A percentile compares a stretch with the other conserved stretches of the same genome.
phyloP scores from a whole-genome alignment of 768 basidiomycete species.

The Amanita exitialis region DNA sequence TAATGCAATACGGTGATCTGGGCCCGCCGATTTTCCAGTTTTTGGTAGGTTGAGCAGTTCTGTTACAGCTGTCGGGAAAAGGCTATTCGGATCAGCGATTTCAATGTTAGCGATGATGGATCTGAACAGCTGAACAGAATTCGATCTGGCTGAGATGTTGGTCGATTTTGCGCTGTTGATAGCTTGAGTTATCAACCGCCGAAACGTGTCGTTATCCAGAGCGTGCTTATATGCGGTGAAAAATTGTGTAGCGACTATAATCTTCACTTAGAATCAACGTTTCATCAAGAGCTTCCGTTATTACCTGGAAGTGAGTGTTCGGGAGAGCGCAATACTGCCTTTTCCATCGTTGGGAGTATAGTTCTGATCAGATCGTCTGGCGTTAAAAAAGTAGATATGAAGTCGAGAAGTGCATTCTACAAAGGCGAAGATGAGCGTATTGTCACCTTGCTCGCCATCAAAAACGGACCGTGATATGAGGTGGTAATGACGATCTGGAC shows the following conservation, averaged over 20 bases:
- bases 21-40: slow-evolving; percentile 75
- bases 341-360: slow-evolving; percentile 69
- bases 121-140: slow-evolving; percentile 51
- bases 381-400: slow-evolving; percentile 43
- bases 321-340: slow-evolving; percentile 72
- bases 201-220: slow-evolving; percentile 37
- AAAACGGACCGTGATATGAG: slow-evolving; percentile 45
- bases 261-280: not conserved
- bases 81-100: slow-evolving; percentile 21
- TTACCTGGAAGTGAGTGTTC: slow-evolving; percentile 63
- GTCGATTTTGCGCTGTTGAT: slow-evolving; percentile 69
- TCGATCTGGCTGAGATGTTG: slow-evolving; percentile 48
- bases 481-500: slow-evolving; percentile 51
- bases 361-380: slow-evolving; percentile 38
- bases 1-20: slow-evolving; percentile 76
- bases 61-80: slow-evolving; percentile 35
- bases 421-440: slow-evolving; percentile 3
- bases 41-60: slow-evolving; percentile 73
- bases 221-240: slow-evolving; percentile 42
- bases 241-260: slow-evolving; percentile 46
- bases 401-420: slow-evolving; percentile 49
- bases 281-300: slow-evolving; percentile 10
- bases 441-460: not conserved
- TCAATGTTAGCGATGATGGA: slow-evolving; percentile 26
- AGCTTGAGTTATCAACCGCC: slow-evolving; percentile 44